phyloP scores from a whole-genome alignment of 1,139 yeast genomes.

The Suhomyces ambrosiae region DNA sequence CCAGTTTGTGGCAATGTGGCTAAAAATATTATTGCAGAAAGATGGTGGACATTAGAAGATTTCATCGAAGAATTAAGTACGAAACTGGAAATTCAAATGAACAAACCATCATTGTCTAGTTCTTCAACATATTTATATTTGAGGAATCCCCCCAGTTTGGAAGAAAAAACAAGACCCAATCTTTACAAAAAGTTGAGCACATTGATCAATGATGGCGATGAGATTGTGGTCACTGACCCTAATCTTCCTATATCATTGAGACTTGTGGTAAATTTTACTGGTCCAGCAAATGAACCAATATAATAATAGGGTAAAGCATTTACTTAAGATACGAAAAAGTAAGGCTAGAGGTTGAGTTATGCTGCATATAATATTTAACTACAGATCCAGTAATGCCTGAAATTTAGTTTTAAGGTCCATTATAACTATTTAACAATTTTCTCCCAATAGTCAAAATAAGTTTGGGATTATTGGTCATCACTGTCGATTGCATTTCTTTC shows the following conservation, averaged over 20 bases:
- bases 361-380: too few relatives aligned
- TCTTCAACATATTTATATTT: slow-evolving; percentile 48
- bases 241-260: slow-evolving; percentile 49
- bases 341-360: too few relatives aligned
- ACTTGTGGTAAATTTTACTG: slow-evolving; percentile 18
- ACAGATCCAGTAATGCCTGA: too few relatives aligned
- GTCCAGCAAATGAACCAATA: slow-evolving; percentile 2
- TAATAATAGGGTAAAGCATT: too few relatives aligned
- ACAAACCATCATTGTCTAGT: slow-evolving; percentile 54
- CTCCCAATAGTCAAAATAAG: too few relatives aligned
- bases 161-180: slow-evolving; percentile 51
- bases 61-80: slow-evolving; percentile 44
- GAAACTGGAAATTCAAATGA: slow-evolving; percentile 44
- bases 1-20: slow-evolving; percentile 69
- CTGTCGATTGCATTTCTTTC: too few relatives aligned
- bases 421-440: too few relatives aligned
- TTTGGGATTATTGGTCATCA: too few relatives aligned
- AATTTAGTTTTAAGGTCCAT: too few relatives aligned
- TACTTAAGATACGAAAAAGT: too few relatives aligned
- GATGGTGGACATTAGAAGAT: slow-evolving; percentile 49
- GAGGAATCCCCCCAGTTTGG: slow-evolving; percentile 53
- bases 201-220: slow-evolving; percentile 49
- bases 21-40: slow-evolving; percentile 33
- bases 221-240: slow-evolving; percentile 60
- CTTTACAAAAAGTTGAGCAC: slow-evolving; percentile 36